Conservation (phyloP, 2,329 filamentous ascomycete species). For the Bretziella fagacearum region DNA sequence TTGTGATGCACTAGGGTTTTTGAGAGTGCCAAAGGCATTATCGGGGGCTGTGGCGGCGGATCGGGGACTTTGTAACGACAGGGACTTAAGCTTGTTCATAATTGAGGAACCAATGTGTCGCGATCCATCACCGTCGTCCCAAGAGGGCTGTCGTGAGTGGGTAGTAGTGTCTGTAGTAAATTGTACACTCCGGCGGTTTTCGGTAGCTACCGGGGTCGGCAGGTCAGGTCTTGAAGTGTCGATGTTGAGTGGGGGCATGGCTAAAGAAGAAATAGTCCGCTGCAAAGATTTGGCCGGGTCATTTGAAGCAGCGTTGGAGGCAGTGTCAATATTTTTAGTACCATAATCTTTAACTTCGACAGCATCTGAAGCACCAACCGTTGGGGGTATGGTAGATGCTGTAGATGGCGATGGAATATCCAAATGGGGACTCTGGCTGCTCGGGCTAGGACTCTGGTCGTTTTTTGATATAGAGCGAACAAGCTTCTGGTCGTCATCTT, state of each 20-base stretch:
- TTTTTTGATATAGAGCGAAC: too few relatives aligned
- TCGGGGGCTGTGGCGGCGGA: constrained; percentile 4
- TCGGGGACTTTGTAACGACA: constrained; percentile 40
- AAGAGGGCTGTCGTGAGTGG: constrained; percentile 46
- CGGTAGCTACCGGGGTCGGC: not conserved
- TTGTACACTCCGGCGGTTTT: constrained; percentile 48
- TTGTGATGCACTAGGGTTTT: constrained; percentile 18
- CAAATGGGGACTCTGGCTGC: not conserved
- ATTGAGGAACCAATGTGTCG: constrained; percentile 47
- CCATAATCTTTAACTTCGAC: not conserved
- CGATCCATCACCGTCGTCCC: constrained; percentile 45
- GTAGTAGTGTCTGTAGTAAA: constrained; percentile 43
- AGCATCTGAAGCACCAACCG: not conserved
- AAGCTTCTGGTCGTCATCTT: too few relatives aligned
- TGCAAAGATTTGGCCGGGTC: constrained; percentile 1
- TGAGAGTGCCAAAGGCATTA: constrained; percentile 17
- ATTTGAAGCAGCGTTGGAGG: not conserved
- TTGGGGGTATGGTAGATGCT: not conserved
- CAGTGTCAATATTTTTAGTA: not conserved
- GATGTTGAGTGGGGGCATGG: constrained; percentile 10
- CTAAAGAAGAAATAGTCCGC: constrained; percentile 9
- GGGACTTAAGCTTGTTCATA: constrained; percentile 62
- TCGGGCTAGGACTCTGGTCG: not conserved
- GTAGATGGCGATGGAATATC: not conserved
- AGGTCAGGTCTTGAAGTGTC: constrained; percentile 1